Evolutionary conservation across 2,329 filamentous ascomycete species (phyloP).

Genomic region (Ophiostoma himal-ulmi): DNA sequence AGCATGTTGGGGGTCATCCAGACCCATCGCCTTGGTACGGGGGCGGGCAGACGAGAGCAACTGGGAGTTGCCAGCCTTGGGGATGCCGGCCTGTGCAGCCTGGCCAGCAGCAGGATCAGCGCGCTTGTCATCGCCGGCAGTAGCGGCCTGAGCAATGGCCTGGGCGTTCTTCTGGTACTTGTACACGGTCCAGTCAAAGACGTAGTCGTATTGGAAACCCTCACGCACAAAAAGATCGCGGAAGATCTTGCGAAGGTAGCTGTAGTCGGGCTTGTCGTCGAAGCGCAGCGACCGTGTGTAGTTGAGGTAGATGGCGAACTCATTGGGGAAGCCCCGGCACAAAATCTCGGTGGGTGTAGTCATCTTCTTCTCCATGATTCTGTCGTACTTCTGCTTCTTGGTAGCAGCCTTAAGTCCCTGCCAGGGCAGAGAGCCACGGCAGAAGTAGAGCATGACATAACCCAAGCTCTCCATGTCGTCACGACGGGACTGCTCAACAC

Average conservation of each 20-base stretch:
- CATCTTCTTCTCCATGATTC: constrained; percentile 99
- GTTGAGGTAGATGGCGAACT: constrained; percentile 99
- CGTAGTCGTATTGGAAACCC: constrained; percentile 99
- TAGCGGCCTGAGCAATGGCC: constrained; percentile 77
- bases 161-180: constrained; percentile 99
- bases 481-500: constrained; percentile 97
- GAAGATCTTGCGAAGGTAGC: constrained; percentile 99
- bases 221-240: constrained; percentile 97
- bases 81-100: constrained; percentile 35
- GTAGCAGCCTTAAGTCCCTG: constrained; percentile 18
- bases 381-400: constrained; percentile 81
- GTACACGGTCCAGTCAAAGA: constrained; percentile 99
- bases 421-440: constrained; percentile 83
- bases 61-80: constrained; percentile 49
- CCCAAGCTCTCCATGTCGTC: constrained; percentile 99
- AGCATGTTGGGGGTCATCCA: constrained; percentile 48
- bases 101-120: constrained; percentile 60
- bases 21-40: constrained; percentile 61
- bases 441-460: constrained; percentile 99
- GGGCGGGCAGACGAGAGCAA: constrained; percentile 70
- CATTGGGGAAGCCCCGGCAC: constrained; percentile 97
- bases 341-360: constrained; percentile 97
- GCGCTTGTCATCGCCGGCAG: constrained; percentile 75
- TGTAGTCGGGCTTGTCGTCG: constrained; percentile 99
- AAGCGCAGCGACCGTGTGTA: constrained; percentile 98